Base-by-base conservation (phyloP, 306 rosid genomes). In the Phaseolus lunatus region DNA sequence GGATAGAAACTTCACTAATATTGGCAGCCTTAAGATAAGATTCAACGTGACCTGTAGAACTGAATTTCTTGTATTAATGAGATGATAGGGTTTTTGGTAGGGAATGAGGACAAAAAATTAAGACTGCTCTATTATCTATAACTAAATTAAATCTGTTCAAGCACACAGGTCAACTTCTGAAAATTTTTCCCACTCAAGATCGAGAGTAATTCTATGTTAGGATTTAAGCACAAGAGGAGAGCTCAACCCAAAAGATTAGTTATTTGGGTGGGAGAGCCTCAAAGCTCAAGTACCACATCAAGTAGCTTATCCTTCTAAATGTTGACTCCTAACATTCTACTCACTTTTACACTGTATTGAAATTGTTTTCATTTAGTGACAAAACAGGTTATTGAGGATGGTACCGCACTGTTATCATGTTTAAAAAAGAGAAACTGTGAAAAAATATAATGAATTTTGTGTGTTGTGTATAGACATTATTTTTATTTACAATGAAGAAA, bases 11-110 rank as follows among this genome's bases (percentile, higher is more conserved):
- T 67, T 19, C 15, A 75, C 56, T 67, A 47, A 49, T 31, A 53
- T 74, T 18, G 31, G 33, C 67, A 75, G 26, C 59, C 23, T 75
- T 18, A 48, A 20, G 47, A 56, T 47, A 20, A 39, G 29, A 41
- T 62, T 71, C 16, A 31, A 43, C 23, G 19, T 19, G 70, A 49
- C 54, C 57, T 53, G 45, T 53, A 39, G 1, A 77, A 7, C 64
- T 33, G 70, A 70, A 59, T 78, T 56, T 29, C 61, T 57, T 47
- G 19, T 31, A 26, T 47, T 78, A 24, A 5, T 43, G 58, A 50
- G 13, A 23, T 50, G 12, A 56, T 33, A 64, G 22, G 72, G 53
- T 31, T 31, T 33, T 45, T 3, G 39, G 37, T 18, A 9, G 13
- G 80, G 41, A 31, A 49, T 23, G 24, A 12, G 45, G 18, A 24